Base-by-base conservation (phyloP, 768 basidiomycete species). In the Russula lepida region DNA sequence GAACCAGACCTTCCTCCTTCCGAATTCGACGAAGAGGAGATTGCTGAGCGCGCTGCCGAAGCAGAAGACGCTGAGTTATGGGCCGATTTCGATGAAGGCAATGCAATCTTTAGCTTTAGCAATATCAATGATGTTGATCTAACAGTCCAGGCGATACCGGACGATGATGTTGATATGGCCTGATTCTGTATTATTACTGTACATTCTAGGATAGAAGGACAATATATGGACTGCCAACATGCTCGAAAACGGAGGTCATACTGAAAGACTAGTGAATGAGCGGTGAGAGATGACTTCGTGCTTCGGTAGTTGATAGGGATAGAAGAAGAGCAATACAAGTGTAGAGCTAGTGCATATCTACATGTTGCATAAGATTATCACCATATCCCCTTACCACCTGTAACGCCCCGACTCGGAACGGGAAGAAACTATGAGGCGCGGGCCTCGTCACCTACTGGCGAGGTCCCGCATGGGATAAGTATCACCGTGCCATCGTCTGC, bases 21-120 rank as follows among this genome's bases (percentile, higher is more conserved):
- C 72, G 50, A 71, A 70, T 27, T 74, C 70, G 76, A 74, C 1
- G 83, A 84, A 43, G 67, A 79, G 9, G 79, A 82, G 8, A 79
- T 83, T 53, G 83, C 80, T 62, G 84, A 85, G 63, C 72, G 85
- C 1, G 74, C 78, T 43, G 82, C 78, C 21, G 83, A 85, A 64
- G 85, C 83, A 0, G 80, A 83, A 52, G 82, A 84, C 68, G 73
- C 74, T 66, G 74, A 60, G 65, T 69, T 65, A 23, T 70, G 44
- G 73, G 67, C 71, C 11, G 71, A 70, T 7, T 48, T 61, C 15
- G 56, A 55, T 32, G 44, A 6, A 0, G 32, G 15, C 8, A 46
- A 56, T 21, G 21, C 53, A 13, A 28, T 56, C 13, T 63, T 65
- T 44, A 30, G 28, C 28, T 21, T 61, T 15, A 19, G n/a, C 17